Evolutionary conservation across 257 asterid genomes (phyloP).

Genomic region (Apocynum venetum): DNA sequence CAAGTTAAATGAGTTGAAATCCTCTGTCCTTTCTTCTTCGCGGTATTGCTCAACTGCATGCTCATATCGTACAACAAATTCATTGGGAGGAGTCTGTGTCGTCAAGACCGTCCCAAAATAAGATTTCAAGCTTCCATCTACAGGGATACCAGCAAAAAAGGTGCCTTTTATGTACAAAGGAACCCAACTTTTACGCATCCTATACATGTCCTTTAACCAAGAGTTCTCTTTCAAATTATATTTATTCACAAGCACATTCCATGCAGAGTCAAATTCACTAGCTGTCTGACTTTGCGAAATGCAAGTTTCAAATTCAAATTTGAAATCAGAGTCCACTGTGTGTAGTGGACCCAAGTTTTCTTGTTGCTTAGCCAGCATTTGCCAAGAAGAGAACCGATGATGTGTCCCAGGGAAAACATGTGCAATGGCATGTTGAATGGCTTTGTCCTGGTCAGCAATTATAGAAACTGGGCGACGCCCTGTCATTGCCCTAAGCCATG

Average conservation of each 20-base stretch:
- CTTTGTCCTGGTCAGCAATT: constrained; percentile 75
- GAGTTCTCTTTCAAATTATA: constrained; percentile 53
- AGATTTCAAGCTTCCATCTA: constrained; percentile 70
- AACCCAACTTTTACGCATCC: constrained; percentile 80
- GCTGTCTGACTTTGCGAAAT: constrained; percentile 68
- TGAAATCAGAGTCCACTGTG: constrained; percentile 70
- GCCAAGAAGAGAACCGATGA: constrained; percentile 81
- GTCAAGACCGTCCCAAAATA: constrained; percentile 60
- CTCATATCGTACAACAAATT: constrained; percentile 64
- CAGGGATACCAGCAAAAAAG: constrained; percentile 86
- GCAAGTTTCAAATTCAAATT: constrained; percentile 74
- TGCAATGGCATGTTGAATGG: constrained; percentile 59
- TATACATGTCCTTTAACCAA: constrained; percentile 83
- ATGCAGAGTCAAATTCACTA: constrained; percentile 73
- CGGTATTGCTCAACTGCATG: constrained; percentile 70
- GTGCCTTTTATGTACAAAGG: constrained; percentile 65
- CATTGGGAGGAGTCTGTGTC: constrained; percentile 54
- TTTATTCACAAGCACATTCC: constrained; percentile 70
- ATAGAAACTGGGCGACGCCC: constrained; percentile 69
- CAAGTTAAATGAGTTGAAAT: constrained; percentile 67
- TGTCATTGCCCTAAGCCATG: constrained; percentile 80
- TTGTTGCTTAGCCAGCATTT: constrained; percentile 61
- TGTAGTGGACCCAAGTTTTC: constrained; percentile 61
- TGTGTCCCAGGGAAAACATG: constrained; percentile 75
- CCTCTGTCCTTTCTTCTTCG: constrained; percentile 86